Percentiles rank a stretch among this genome's conserved stretches.
phyloP scores from a whole-genome alignment of 805 yeast species.

The Ogataea methanolica region DNA sequence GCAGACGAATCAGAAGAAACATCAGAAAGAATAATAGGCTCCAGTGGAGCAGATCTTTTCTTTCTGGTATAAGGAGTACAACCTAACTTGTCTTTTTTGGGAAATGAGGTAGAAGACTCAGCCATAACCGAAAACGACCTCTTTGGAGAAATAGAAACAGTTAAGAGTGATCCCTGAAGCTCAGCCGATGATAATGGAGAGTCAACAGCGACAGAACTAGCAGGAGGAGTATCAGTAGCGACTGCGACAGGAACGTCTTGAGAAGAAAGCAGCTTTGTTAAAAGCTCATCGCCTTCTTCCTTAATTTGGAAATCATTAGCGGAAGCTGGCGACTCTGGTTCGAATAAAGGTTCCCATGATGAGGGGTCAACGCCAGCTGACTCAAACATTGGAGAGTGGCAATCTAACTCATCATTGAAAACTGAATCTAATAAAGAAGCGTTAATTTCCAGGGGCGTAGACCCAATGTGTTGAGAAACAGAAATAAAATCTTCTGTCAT shows the following conservation, averaged over 20 bases:
- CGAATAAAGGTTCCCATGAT: slow-evolving; percentile 59
- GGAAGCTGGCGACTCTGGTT: not conserved
- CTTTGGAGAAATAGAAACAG: slow-evolving; percentile 4
- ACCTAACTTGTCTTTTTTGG: slow-evolving; percentile 66
- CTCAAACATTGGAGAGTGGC: slow-evolving; percentile 59
- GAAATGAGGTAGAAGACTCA: slow-evolving; percentile 3
- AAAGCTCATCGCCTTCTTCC: no score
- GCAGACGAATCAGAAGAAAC: slow-evolving; percentile 61
- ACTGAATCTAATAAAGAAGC: slow-evolving; percentile 49
- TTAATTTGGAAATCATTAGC: slow-evolving; percentile 4
- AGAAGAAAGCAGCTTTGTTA: not conserved
- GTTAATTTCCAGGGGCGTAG: slow-evolving; percentile 48
- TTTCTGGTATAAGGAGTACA: slow-evolving; percentile 74
- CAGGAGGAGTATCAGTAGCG: not conserved
- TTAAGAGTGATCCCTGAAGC: not conserved
- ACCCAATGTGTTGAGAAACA: slow-evolving; percentile 22
- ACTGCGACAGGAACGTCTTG: not conserved
- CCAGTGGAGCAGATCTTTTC: slow-evolving; percentile 65
- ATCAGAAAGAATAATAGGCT: slow-evolving; percentile 51
- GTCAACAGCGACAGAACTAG: slow-evolving; percentile 10
- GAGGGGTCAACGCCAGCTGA: slow-evolving; percentile 33
- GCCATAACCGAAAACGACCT: slow-evolving; percentile 17
- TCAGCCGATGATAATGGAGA: not conserved
- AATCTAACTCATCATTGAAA: slow-evolving; percentile 30
- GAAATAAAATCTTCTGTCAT: not conserved